phyloP scores from a whole-genome alignment of 1,284 basidiomycete species.

The Bjerkandera adusta region DNA sequence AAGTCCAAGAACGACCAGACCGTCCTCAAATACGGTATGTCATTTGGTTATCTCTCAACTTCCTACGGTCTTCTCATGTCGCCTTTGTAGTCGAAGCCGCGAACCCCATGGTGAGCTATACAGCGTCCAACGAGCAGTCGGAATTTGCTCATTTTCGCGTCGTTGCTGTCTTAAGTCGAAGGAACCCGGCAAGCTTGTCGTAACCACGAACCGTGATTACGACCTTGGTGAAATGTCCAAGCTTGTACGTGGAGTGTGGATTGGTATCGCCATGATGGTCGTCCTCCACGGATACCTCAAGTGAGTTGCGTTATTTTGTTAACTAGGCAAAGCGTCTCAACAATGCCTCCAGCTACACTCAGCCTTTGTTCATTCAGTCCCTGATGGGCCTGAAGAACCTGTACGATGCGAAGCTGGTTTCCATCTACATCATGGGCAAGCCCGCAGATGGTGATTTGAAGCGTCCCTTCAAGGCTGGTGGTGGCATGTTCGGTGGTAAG shows the following conservation, averaged over 20 bases:
- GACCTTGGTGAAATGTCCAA: conserved; percentile 88
- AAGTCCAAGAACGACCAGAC: conserved; percentile 95
- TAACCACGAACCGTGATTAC: conserved; percentile 94
- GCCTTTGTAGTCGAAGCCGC: conserved; percentile 51
- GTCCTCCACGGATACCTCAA: conserved; percentile 88
- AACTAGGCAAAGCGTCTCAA: too few species aligned
- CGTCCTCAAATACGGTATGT: conserved; percentile 88
- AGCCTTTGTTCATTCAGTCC: conserved; percentile 88
- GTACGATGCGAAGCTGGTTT: conserved; percentile 82
- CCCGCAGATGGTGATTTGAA: conserved; percentile 85
- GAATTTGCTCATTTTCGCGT: conserved; percentile 11
- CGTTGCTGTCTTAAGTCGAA: conserved; percentile 43
- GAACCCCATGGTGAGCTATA: conserved; percentile 58
- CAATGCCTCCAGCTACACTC: conserved; percentile 74
- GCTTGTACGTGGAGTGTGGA: conserved; percentile 77
- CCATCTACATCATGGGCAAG: conserved; percentile 77
- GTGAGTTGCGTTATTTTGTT: conserved; percentile 16
- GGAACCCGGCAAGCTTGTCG: conserved; percentile 79
- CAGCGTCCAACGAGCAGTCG: background rate
- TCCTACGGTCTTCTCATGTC: conserved; percentile 11
- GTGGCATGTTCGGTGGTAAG: conserved; percentile 69
- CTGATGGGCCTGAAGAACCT: conserved; percentile 88
- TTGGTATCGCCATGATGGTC: conserved; percentile 84
- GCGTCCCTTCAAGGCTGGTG: conserved; percentile 84
- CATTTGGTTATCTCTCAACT: background rate